Conservation (phyloP, 305 asterid genomes). For the Vinca major region DNA sequence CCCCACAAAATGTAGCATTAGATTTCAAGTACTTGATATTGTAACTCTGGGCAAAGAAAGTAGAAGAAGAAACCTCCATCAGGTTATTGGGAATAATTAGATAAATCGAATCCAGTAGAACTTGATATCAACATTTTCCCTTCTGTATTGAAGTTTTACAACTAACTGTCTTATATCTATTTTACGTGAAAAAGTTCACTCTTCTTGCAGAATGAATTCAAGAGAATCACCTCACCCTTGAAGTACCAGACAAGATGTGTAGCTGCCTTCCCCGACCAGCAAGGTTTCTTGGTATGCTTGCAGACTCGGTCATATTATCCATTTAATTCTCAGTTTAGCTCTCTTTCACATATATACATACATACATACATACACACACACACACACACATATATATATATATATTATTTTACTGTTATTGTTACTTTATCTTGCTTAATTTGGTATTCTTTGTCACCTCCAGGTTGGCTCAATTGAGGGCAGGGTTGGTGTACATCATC, state of each 20-base stretch:
- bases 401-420: no score
- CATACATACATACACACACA: no score
- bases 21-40: not conserved
- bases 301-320: not conserved
- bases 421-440: not conserved
- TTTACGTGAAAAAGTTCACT: not conserved
- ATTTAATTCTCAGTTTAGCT: not conserved
- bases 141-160: not conserved
- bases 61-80: not conserved
- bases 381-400: no score
- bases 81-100: not conserved
- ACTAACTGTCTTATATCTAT: not conserved
- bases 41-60: not conserved
- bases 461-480: constrained; percentile 99
- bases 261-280: constrained; percentile 95
- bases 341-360: not conserved
- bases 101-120: not conserved
- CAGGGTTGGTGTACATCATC: constrained; percentile 91
- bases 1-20: not conserved
- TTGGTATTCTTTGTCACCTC: not conserved
- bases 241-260: constrained; percentile 92
- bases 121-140: not conserved
- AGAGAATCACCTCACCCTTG: constrained; percentile 70
- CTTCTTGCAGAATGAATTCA: constrained; percentile 56
- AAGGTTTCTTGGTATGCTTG: constrained; percentile 81